These are phyloP conservation scores for Termitomyces sp. DNA, from an alignment of 768 basidiomycete genomes.

Conservation along the genomic window DNA sequence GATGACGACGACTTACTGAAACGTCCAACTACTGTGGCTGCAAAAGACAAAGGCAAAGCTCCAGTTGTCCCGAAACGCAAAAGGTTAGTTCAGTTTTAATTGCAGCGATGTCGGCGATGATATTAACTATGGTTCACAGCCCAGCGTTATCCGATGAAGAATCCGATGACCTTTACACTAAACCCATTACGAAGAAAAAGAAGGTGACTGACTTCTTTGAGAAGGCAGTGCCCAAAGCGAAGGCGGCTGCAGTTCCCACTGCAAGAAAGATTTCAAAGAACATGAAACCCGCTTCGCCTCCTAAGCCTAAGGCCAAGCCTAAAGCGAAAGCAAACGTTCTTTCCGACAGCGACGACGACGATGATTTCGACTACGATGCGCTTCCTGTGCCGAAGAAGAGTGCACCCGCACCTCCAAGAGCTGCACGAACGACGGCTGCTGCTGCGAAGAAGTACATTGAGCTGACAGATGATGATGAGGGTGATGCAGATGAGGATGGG, in stretches of 20 bases:
- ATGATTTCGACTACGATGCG: conserved; percentile 38
- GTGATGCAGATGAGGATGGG: conserved; percentile 38
- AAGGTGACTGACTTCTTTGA: conserved; percentile 60
- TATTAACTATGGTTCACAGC: conserved; percentile 19
- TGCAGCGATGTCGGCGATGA: neutral
- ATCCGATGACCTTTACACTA: conserved; percentile 32
- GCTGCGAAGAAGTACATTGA: conserved; percentile 61
- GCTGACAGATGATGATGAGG: conserved; percentile 44
- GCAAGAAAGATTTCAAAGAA: conserved; percentile 52
- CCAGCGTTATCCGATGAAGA: conserved; percentile 32
- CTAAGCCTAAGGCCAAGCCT: conserved; percentile 46
- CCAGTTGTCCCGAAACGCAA: conserved; percentile 55
- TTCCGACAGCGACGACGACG: conserved; percentile 46
- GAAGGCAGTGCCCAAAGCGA: conserved; percentile 35
- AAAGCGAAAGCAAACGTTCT: conserved; percentile 34
- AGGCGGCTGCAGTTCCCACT: conserved; percentile 34
- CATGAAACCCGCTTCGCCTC: conserved; percentile 56
- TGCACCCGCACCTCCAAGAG: conserved; percentile 47
- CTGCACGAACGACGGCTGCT: conserved; percentile 38
- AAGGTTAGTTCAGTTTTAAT: conserved; percentile 37
- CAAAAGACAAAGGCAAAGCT: conserved; percentile 19
- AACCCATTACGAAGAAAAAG: conserved; percentile 55
- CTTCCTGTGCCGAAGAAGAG: conserved; percentile 36
- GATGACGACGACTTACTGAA: conserved; percentile 9
- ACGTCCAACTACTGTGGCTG: neutral